Base-by-base conservation (phyloP, 2,329 filamentous ascomycete genomes). In the Aspergillus glaucus region DNA sequence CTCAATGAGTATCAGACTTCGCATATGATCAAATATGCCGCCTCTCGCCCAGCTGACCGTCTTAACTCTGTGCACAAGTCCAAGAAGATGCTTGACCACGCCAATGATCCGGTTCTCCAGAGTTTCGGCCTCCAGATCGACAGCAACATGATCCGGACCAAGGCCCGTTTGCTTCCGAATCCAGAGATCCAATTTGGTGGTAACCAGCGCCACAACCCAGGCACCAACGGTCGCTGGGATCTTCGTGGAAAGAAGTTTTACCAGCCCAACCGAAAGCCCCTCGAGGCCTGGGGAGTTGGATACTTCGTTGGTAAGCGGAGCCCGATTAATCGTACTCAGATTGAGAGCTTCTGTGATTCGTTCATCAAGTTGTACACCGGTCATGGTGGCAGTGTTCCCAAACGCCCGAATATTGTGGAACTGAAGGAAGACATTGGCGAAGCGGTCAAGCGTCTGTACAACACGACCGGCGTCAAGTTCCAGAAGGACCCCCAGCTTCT, bases 11-110 rank as follows among this genome's bases (percentile, higher is more conserved):
- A 62, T 0, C 76, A 95, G 71, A 96, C 92, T 0, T 74, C 85
- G 0, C 71, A 79, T 4, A 98, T 98, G 93, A 96, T 98, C 73
- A 92, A 87, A 67, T 89, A 92, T 60, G 91, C 92, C 0, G 92
- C 95, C 4, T 88, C 86, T 5, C 79, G 85, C 1, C 93, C 93
- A 0, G 64, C 66, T 0, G 65, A 82, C 26, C 87, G 93, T n/a
- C 79, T 81, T 55, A 58, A 65, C 0, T 81, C 86, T 17, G 90
- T 97, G 57, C 71, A 82, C 44, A 65, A 79, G 3, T 86, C 86
- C 14, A 79, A 95, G 7, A 62, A 71, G 0, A 79, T 86, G 55
- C 75, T 92, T 0, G 73, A 82, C 8, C 93, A 88, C 82, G 56
- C 61, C 1, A 62, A 77, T 0, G 93, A 98, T 55, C 79, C 77